These are phyloP conservation scores for Pleoardoris graminearum DNA, from an alignment of 2,329 filamentous ascomycete species.

Conservation along the genomic window DNA sequence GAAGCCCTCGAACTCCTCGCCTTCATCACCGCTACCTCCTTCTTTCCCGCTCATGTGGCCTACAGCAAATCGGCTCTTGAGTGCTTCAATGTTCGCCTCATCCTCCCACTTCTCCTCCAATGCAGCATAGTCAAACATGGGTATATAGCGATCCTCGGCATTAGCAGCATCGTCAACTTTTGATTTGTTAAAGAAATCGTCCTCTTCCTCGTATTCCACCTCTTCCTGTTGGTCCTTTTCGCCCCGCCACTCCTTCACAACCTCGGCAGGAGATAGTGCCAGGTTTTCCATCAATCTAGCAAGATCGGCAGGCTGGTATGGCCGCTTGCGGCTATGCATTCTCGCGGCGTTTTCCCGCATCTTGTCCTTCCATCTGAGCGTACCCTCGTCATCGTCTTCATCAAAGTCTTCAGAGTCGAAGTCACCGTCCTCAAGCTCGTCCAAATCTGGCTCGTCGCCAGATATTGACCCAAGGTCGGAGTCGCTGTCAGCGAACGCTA, in stretches of 20 bases:
- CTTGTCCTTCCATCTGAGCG: slow-evolving; percentile 84
- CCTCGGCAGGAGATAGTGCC: slow-evolving; percentile 72
- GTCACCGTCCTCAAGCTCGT: slow-evolving; percentile 50
- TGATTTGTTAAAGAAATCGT: slow-evolving; percentile 65
- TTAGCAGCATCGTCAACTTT: slow-evolving; percentile 53
- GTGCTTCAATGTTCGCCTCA: slow-evolving; percentile 72
- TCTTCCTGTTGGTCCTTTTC: slow-evolving; percentile 59
- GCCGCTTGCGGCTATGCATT: slow-evolving; percentile 69
- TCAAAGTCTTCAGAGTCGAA: slow-evolving; percentile 60
- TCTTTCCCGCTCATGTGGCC: slow-evolving; percentile 59
- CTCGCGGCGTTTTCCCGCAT: slow-evolving; percentile 73
- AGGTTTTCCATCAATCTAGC: slow-evolving; percentile 89
- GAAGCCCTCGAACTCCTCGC: slow-evolving; percentile 61
- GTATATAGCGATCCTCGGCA: slow-evolving; percentile 76
- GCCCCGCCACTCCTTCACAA: slow-evolving; percentile 79
- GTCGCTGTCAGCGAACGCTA: slow-evolving; percentile 94
- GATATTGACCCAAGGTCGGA: slow-evolving; percentile 93
- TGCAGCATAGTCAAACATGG: slow-evolving; percentile 76
- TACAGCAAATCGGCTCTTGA: slow-evolving; percentile 76
- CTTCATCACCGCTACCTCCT: slow-evolving; percentile 49
- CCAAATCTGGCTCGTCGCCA: slow-evolving; percentile 50
- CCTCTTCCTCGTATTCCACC: slow-evolving; percentile 62
- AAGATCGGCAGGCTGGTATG: slow-evolving; percentile 79
- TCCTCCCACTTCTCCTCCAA: slow-evolving; percentile 85
- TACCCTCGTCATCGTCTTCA: slow-evolving; percentile 66